These are phyloP conservation scores for Tritrichomonas musculus DNA, from an alignment of 208 protist species.

Conservation along the genomic window DNA sequence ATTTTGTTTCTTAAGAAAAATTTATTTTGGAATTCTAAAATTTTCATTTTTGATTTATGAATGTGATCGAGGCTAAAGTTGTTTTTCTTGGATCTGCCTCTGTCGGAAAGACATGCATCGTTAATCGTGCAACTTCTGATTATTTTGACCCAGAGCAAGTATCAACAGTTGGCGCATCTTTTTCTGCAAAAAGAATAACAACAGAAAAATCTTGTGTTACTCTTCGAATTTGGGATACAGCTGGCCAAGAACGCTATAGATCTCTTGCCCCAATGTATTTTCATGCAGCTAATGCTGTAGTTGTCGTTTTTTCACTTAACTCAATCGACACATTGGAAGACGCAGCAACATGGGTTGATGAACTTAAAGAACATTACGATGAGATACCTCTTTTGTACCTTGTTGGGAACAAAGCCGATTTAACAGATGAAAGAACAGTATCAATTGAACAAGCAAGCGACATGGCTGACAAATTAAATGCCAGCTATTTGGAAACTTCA, in stretches of 20 bases:
- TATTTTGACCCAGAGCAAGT: slow-evolving; percentile 41
- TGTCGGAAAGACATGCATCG: slow-evolving; percentile 50
- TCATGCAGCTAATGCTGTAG: slow-evolving; percentile 49
- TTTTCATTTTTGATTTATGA: neutral
- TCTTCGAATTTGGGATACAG: slow-evolving; percentile 47
- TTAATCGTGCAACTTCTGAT: slow-evolving; percentile 41
- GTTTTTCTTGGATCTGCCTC: slow-evolving; percentile 47
- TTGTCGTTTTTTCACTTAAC: slow-evolving; percentile 53
- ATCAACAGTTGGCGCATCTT: slow-evolving; percentile 46
- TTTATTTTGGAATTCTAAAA: too few species aligned
- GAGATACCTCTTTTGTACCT: neutral
- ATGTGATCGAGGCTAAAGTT: slow-evolving; percentile 33
- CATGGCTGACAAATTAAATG: neutral
- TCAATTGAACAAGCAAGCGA: neutral
- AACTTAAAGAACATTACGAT: neutral
- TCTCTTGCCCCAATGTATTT: slow-evolving; percentile 56
- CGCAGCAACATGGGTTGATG: neutral
- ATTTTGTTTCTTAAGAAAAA: too few species aligned
- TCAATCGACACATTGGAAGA: slow-evolving; percentile 15
- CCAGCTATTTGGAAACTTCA: neutral
- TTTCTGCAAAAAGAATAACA: slow-evolving; percentile 37
- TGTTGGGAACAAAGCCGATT: neutral
- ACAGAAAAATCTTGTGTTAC: slow-evolving; percentile 31
- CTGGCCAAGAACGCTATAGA: slow-evolving; percentile 45
- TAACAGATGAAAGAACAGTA: neutral